Base-by-base conservation (phyloP, 139 green algal genomes). In the Bryopsis sp. region DNA sequence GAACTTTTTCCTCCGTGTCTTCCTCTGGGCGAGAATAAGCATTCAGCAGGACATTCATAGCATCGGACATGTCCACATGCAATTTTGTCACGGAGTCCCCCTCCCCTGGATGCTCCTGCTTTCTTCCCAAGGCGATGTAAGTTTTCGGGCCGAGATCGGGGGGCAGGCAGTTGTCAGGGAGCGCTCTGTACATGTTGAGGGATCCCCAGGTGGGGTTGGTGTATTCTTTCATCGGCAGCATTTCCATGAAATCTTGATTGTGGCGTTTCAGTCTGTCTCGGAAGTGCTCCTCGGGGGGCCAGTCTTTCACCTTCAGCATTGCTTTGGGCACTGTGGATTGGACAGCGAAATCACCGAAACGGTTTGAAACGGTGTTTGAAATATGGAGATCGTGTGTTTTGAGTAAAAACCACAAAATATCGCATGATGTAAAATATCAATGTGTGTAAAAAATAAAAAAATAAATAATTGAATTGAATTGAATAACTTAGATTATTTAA, bases 21-120 rank as follows among this genome's bases (percentile, higher is more conserved):
- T n/a, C n/a, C 43, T 26, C 43, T 26, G 11, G 15, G 43, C 19
- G 11, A 19, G 11, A 54, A 26, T 63, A 24, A 37, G 71, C 59
- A 79, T 86, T 70, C 8, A 74, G 24, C 61, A 85, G 63, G 22
- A 86, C 64, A 61, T 90, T 92, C 54, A 94, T 70, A 4, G 85
- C 87, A 70, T 91, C 81, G 5, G 46, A 64, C 82, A 95, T 89
- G 81, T 95, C 89, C 47, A 80, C 72, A 68, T 97, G 91, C 76
- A 97, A 73, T 81, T 95, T 93, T 39, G 91, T 97, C 28, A 97
- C 91, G 7, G 68, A 84, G 79, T 95, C 87, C 28, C 84, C 78
- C 71, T 88, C 85, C 8, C 31, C 66, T 34, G 63, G 68, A 3
- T 88, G 69, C 76, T 91, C 85, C 43, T 82, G 57, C 38, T 76